Base-by-base conservation (phyloP, 164 flowering plant species). In the Chimonanthus salicifolius region DNA sequence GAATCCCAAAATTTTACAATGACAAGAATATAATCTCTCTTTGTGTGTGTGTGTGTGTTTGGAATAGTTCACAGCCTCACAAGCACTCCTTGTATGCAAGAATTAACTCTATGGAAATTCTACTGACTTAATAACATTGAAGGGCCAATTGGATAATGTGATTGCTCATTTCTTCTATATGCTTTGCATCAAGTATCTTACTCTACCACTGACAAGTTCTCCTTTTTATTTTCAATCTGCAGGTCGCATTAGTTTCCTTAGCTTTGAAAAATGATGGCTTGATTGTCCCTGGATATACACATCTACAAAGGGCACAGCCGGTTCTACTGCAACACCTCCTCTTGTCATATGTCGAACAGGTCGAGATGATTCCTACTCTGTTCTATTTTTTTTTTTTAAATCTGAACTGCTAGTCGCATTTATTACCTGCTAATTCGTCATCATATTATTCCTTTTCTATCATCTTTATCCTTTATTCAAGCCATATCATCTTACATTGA, bases 241-340 rank as follows among this genome's bases (percentile, higher is more conserved):
- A 90, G 95, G 85, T 89, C 81, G 84, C 96, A 49, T 60, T 96
- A 72, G 87, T 94, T 49, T 81, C 68, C 7, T 76, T 96, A 86
- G 99, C 98, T 67, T 60, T 80, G 74, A 81, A 84, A 78, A 89
- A 94, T 80, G 88, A 89, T 69, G 92, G 89, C 45, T 74, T 94
- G 49, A 94, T 96, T 74, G 90, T 96, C 81, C 99, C 99, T 69
- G 99, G 99, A 15, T 96, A 94, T 81, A 96, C 98, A 8, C 99
- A 96, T 87, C 74, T 96, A 75, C 99, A 92, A 76, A 87, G 98
- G 81, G 99, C 98, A 21, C 98, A 96, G 76, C 98, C 99, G 79
- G 86, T 96, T 79, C 78, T 96, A 21, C 75, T 96, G 78, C 96
- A 85, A 49, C 99, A 96, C 87, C 92, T 89, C 79, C 88, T 94